Base-by-base conservation (phyloP, 495 filamentous ascomycete genomes). In the Choiromyces venosus region DNA sequence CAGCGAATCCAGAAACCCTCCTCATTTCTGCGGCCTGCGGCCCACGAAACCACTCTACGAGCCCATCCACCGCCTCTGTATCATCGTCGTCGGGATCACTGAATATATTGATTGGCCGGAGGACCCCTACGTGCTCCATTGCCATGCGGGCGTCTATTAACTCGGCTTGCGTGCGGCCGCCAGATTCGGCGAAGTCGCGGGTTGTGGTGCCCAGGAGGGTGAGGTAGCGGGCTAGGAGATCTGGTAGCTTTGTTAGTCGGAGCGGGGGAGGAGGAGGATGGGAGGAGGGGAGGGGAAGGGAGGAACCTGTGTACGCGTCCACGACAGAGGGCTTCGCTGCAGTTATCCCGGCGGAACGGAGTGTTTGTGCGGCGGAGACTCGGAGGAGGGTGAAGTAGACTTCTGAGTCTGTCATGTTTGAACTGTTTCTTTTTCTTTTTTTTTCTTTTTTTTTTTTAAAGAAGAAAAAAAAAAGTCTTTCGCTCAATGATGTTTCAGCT, bases 291-390 rank as follows among this genome's bases (percentile, higher is more conserved):
- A 18, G 52, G 42, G 12, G 12, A 36, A 10, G 37, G 37, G 33
- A 40, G 18, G 37, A 36, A 80, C 78, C 78, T 67, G 79, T 81
- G 25, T 79, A 78, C 14, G 80, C 74, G 71, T 81, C 80, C n/a
- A 81, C 18, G 40, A 81, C 80, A 18, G 76, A 79, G 33, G 80
- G 80, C 67, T 79, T 81, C 56, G 79, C 77, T n/a, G 80, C 77
- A 19, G 80, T 81, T 21, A 81, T 56, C 19, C 79, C 79, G 25
- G 80, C 79, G 10, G 80, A 74, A 25, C 79, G 74, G 52, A 81
- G 80, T 12, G 73, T 66, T 56, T 81, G 80, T 7, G 77, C 76
- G 33, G 79, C 79, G 25, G 76, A 67, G n/a, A 81, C 71, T 40
- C 80, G 79, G 18, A 81, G 68, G 37, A 81, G 74, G 29, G 76